phyloP scores from a whole-genome alignment of 352 stramenopile genomes.

The Globisporangium viniferum region DNA sequence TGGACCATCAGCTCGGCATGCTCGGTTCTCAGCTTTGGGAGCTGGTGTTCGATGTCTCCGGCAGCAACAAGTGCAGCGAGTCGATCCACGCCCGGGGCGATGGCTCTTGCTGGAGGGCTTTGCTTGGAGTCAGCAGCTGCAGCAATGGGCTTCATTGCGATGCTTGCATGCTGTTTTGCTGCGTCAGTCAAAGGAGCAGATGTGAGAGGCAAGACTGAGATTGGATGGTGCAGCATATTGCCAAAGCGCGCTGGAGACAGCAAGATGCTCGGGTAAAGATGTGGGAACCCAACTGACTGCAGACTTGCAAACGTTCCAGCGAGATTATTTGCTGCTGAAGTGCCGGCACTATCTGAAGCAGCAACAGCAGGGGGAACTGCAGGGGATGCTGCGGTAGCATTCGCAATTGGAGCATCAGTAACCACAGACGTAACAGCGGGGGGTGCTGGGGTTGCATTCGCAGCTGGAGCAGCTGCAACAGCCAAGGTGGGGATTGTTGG shows the following conservation, averaged over 20 bases:
- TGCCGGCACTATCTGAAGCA: background rate
- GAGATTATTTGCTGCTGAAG: conserved; percentile 7
- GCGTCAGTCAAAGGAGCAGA: background rate
- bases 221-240: conserved; percentile 19
- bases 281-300: conserved; percentile 36
- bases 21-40: conserved; percentile 70
- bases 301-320: conserved; percentile 27
- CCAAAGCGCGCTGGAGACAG: conserved; percentile 23
- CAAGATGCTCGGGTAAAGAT: conserved; percentile 65
- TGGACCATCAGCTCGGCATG: conserved; percentile 69
- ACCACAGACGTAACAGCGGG: conserved; percentile 4
- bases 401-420: conserved; percentile 1
- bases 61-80: conserved; percentile 57
- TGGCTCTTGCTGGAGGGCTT: conserved; percentile 7
- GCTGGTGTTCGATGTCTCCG: conserved; percentile 63
- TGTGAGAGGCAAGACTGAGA: conserved; percentile 15
- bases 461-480: background rate
- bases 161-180: background rate
- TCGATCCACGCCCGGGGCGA: conserved; percentile 44
- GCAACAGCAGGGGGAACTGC: background rate
- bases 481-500: conserved; percentile 5
- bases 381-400: background rate
- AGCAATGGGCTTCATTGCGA: background rate
- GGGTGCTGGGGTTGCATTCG: conserved; percentile 5
- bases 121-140: conserved; percentile 1